Percentiles rank a stretch among this genome's conserved stretches.
These are phyloP conservation scores for Lanmaoa pseudosensibilis DNA, from an alignment of 768 basidiomycete species.

Conservation along the genomic window DNA sequence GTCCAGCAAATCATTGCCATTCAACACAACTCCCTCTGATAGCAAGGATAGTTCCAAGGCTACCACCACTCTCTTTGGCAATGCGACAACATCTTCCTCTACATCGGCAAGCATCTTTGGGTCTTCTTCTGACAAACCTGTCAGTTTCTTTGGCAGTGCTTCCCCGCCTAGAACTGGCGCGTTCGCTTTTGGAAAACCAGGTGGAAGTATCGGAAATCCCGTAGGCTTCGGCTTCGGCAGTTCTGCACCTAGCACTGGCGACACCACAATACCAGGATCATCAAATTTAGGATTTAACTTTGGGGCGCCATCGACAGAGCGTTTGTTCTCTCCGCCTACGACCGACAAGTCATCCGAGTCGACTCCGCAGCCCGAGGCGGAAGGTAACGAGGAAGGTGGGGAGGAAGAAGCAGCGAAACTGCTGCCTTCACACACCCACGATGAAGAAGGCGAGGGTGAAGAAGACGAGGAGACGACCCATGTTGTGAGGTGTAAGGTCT, in stretches of 20 bases:
- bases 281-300: conserved; percentile 26
- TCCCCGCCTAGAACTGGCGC: conserved; percentile 25
- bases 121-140: conserved; percentile 24
- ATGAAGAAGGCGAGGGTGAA: conserved; percentile 77
- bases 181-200: conserved; percentile 34
- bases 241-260: conserved; percentile 20
- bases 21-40: conserved; percentile 12
- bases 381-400: conserved; percentile 26
- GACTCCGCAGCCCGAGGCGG: conserved; percentile 29
- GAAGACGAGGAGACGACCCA: conserved; percentile 73
- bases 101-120: conserved; percentile 21
- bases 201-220: conserved; percentile 59
- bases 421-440: conserved; percentile 42
- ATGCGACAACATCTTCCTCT: conserved; percentile 11
- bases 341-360: conserved; percentile 33
- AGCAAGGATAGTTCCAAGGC: conserved; percentile 16
- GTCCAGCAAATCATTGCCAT: conserved; percentile 10
- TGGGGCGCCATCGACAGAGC: conserved; percentile 23
- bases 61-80: conserved; percentile 21
- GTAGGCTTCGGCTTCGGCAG: conserved; percentile 55
- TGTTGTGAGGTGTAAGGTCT: conserved; percentile 60
- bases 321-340: conserved; percentile 27
- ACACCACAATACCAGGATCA: conserved; percentile 12
- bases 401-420: conserved; percentile 31
- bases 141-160: conserved; percentile 30